These are phyloP conservation scores for Medicago truncatula DNA, from an alignment of 306 rosid species.

Conservation along the genomic window MtrunA17r5.0-ANR NC_053046.1:35538001-35538500, in stretches of 20 bases:
- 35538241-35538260: not conserved
- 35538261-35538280: not conserved
- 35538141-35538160: conserved; percentile 30
- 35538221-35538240: conserved; percentile 20
- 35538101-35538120: conserved; percentile 51
- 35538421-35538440: not conserved
- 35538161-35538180: conserved; percentile 30
- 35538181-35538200: conserved; percentile 7
- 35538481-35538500: too few species aligned
- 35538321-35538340: conserved; percentile 21
- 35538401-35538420: not conserved
- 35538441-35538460: not conserved
- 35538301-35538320: not conserved
- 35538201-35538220: conserved; percentile 39
- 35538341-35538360: not conserved
- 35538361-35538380: not conserved
- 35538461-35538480: not conserved
- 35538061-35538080: conserved; percentile 48
- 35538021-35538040: conserved; percentile 49
- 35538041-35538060: conserved; percentile 52
- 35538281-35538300: not conserved
- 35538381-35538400: not conserved
- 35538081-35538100: not conserved
- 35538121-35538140: conserved; percentile 57
- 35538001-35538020: conserved; percentile 53